These are phyloP conservation scores for Solanum aculeatissimum DNA, from an alignment of 305 asterid genomes.

Conservation along the genomic window DNA sequence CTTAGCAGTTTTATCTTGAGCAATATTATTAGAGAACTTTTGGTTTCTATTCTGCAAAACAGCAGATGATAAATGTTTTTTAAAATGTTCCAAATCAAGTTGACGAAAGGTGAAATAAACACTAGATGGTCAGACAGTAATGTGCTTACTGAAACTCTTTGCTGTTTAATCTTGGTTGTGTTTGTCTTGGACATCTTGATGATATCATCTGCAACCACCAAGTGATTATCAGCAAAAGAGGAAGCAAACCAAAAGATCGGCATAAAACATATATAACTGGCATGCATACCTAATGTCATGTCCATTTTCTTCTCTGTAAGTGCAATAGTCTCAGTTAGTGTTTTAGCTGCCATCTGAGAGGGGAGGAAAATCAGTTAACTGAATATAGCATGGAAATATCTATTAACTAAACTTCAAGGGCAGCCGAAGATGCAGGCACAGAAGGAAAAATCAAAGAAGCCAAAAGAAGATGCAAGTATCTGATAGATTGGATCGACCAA, in stretches of 20 bases:
- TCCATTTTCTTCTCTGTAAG: slow-evolving; percentile 91
- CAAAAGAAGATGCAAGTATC: not conserved
- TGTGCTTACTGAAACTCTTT: slow-evolving; percentile 49
- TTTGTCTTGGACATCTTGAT: slow-evolving; percentile 65
- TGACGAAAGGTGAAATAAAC: not conserved
- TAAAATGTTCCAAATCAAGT: not conserved
- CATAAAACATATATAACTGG: not conserved
- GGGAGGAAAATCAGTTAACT: not conserved
- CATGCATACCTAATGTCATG: slow-evolving; percentile 60
- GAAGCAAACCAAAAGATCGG: not conserved
- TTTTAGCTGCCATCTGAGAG: slow-evolving; percentile 57
- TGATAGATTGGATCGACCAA: not conserved
- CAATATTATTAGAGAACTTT: slow-evolving; percentile 25
- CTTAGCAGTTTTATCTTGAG: slow-evolving; percentile 43
- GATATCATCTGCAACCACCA: slow-evolving; percentile 52
- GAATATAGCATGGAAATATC: not conserved
- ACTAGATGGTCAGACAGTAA: not conserved
- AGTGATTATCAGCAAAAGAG: not conserved
- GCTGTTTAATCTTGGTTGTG: slow-evolving; percentile 37
- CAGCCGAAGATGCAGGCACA: not conserved
- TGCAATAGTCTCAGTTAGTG: slow-evolving; percentile 55
- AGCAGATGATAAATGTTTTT: not conserved
- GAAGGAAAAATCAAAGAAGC: not conserved
- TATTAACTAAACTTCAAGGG: not conserved
- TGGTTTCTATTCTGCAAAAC: slow-evolving; percentile 46